Evolutionary conservation across 1,139 yeast species (phyloP).

Genomic region (Yarrowia galli): DNA sequence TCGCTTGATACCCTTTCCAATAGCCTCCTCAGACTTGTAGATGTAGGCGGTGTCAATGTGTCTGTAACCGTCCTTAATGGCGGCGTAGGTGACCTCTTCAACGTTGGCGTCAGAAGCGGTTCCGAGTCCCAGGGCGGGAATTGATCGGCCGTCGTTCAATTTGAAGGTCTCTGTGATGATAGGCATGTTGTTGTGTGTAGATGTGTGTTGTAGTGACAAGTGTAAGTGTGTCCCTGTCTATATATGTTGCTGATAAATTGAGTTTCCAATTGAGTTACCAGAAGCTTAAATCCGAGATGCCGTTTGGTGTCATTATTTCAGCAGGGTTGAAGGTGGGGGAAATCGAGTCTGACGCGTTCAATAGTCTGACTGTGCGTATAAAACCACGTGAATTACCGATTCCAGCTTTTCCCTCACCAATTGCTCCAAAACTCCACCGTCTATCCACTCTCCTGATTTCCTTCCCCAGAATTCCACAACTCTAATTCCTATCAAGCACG

Average conservation of each 20-base stretch:
- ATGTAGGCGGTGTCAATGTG: constrained; percentile 56
- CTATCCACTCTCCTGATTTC: not conserved
- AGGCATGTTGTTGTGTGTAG: constrained; percentile 2
- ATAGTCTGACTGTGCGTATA: no score
- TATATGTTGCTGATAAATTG: not conserved
- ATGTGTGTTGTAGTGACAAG: not conserved
- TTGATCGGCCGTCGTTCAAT: constrained; percentile 50
- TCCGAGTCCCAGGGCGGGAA: constrained; percentile 61
- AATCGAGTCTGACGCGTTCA: no score
- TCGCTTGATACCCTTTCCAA: constrained; percentile 54
- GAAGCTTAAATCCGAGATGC: not conserved
- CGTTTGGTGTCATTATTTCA: no score
- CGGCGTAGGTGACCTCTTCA: constrained; percentile 55
- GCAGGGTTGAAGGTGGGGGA: no score
- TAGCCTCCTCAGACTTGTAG: constrained; percentile 54
- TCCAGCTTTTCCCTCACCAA: not conserved
- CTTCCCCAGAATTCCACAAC: constrained; percentile 12
- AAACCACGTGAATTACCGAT: not conserved
- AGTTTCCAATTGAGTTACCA: not conserved
- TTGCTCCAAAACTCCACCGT: not conserved
- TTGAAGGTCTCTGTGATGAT: constrained; percentile 39
- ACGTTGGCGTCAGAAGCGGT: constrained; percentile 54
- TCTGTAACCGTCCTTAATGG: constrained; percentile 56
- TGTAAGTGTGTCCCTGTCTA: not conserved
- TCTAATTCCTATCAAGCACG: constrained; percentile 16